A percentile compares a stretch with the other conserved stretches of the same genome.
Conservation (phyloP, 2,329 filamentous ascomycete species). For the Fusarium sp. region DNA sequence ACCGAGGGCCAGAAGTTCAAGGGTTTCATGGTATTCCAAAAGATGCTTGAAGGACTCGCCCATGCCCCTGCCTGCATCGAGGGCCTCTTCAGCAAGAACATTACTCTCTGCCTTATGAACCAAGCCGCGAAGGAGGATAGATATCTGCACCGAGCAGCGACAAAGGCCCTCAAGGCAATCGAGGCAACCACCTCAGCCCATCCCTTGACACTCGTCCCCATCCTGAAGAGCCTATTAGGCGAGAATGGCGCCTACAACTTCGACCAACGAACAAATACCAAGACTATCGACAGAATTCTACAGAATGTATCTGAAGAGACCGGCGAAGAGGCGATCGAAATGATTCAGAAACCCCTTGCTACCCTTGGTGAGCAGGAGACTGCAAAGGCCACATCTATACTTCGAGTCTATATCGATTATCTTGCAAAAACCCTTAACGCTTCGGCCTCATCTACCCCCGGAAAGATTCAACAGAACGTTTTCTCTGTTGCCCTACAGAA, state of each 20-base stretch:
- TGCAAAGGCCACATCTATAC: slow-evolving; percentile 49
- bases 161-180: slow-evolving; percentile 79
- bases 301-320: slow-evolving; percentile 69
- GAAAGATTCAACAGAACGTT: slow-evolving; percentile 48
- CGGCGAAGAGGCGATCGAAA: slow-evolving; percentile 64
- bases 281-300: slow-evolving; percentile 82
- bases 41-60: slow-evolving; percentile 71
- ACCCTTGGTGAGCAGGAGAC: slow-evolving; percentile 47
- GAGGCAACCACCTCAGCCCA: slow-evolving; percentile 73
- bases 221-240: slow-evolving; percentile 77
- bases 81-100: slow-evolving; percentile 82
- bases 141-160: slow-evolving; percentile 82
- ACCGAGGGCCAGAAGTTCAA: slow-evolving; percentile 92
- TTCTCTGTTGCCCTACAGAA: slow-evolving; percentile 62
- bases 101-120: slow-evolving; percentile 85
- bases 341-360: slow-evolving; percentile 60
- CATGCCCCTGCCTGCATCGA: slow-evolving; percentile 61
- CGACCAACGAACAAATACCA: slow-evolving; percentile 86
- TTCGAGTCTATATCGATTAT: slow-evolving; percentile 67
- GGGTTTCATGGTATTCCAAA: slow-evolving; percentile 88
- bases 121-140: slow-evolving; percentile 82
- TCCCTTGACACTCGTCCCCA: slow-evolving; percentile 68
- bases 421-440: slow-evolving; percentile 65
- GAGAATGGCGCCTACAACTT: slow-evolving; percentile 81
- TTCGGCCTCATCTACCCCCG: slow-evolving; percentile 45